These are phyloP conservation scores for Neofusicoccum kwambonambiense DNA, from an alignment of 2,329 filamentous ascomycete genomes.

Conservation along the genomic window DNA sequence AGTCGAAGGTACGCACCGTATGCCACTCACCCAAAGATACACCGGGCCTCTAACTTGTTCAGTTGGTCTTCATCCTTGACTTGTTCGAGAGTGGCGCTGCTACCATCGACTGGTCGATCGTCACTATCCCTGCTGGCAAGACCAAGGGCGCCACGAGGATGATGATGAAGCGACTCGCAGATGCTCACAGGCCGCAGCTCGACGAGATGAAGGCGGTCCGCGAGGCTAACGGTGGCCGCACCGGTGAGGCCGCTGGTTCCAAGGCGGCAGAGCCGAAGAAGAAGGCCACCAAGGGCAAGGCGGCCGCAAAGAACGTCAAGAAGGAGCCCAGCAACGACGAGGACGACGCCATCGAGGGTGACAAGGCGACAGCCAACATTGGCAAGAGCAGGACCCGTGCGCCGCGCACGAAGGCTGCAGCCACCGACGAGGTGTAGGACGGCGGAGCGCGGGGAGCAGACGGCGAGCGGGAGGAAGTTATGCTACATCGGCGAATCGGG, in stretches of 20 bases:
- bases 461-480: not conserved
- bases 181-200: not conserved
- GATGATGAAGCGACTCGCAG: not conserved
- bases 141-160: not conserved
- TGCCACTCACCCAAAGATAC: too few species aligned
- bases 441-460: not conserved
- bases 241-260: not conserved
- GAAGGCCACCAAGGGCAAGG: conserved; percentile 4
- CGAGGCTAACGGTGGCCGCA: not conserved
- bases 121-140: not conserved
- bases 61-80: not conserved
- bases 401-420: not conserved
- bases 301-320: not conserved
- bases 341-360: not conserved
- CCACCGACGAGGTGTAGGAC: not conserved
- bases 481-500: too few species aligned
- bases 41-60: not conserved
- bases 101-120: conserved; percentile 1
- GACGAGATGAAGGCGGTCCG: not conserved
- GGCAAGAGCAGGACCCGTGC: not conserved
- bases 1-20: not conserved
- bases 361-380: not conserved
- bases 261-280: not conserved
- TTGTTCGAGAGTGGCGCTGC: not conserved
- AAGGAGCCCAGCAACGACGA: not conserved